Conservation (phyloP, 345 rosid species). For the Erucastrum elatum region DNA sequence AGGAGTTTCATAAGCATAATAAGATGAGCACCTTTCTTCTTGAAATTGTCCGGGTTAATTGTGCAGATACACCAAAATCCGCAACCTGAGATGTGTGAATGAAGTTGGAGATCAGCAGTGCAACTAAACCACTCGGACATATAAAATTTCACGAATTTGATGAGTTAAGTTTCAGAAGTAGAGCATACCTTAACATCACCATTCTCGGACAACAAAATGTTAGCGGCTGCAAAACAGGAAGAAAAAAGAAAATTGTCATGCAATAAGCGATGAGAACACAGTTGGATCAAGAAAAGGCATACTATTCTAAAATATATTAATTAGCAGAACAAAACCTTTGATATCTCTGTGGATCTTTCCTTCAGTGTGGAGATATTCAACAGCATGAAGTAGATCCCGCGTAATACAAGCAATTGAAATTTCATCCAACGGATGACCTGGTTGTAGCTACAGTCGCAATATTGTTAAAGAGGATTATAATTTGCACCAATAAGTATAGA, state of each 20-base stretch:
- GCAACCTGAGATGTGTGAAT: conserved; percentile 72
- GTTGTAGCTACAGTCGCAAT: conserved; percentile 69
- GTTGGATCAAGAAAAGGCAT: conserved; percentile 14
- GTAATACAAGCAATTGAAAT: conserved; percentile 87
- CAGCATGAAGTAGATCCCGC: conserved; percentile 92
- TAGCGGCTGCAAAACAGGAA: conserved; percentile 73
- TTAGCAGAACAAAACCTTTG: conserved; percentile 60
- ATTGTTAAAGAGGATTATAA: conserved; percentile 7
- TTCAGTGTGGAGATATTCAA: conserved; percentile 92
- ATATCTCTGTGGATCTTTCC: conserved; percentile 99
- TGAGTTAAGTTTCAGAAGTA: conserved; percentile 18
- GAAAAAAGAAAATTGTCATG: conserved; percentile 28
- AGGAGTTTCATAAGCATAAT: conserved; percentile 25
- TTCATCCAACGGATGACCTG: conserved; percentile 93
- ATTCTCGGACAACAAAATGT: conserved; percentile 86
- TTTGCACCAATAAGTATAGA: conserved; percentile 14
- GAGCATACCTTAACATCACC: conserved; percentile 96
- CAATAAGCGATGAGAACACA: conserved; percentile 21
- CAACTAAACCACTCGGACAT: conserved; percentile 6
- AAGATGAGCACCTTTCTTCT: conserved; percentile 83
- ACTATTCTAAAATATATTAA: neutral
- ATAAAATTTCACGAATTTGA: conserved; percentile 7
- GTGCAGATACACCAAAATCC: conserved; percentile 99
- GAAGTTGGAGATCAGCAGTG: conserved; percentile 30
- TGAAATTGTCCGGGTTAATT: conserved; percentile 95